Evolutionary conservation across 129 eudicot species (phyloP).

Genomic region (Tagetes patula): DNA sequence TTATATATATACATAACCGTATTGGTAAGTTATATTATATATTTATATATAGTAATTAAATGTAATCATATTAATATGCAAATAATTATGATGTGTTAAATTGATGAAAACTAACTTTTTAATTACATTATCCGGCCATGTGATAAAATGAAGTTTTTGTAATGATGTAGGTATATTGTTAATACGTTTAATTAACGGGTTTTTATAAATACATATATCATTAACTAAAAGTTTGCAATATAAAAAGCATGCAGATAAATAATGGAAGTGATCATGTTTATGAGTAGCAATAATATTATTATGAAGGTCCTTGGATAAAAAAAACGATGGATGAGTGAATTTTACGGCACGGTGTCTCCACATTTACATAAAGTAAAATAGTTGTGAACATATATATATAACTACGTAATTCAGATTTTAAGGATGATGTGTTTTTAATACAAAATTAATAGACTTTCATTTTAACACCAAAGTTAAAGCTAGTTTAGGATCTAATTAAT

Average conservation of each 20-base stretch:
- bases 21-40: background rate
- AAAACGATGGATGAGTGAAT: conserved; percentile 32
- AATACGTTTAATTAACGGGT: too few relatives aligned
- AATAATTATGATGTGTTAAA: background rate
- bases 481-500: too few relatives aligned
- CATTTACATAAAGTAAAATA: background rate
- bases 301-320: conserved; percentile 27
- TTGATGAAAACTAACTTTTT: too few relatives aligned
- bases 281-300: conserved; percentile 19
- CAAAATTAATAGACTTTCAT: too few relatives aligned
- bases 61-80: background rate
- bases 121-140: too few relatives aligned
- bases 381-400: background rate
- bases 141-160: too few relatives aligned
- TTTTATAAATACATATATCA: too few relatives aligned
- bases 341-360: conserved; percentile 52
- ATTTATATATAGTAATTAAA: background rate
- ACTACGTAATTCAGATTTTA: background rate
- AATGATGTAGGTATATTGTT: too few relatives aligned
- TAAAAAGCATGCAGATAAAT: background rate
- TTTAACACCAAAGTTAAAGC: too few relatives aligned
- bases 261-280: background rate
- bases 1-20: background rate
- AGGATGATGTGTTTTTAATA: too few relatives aligned
- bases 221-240: too few relatives aligned